These are phyloP conservation scores for Gentiana macrophylla DNA, from an alignment of 257 asterid genomes.

Conservation along the genomic window DNA sequence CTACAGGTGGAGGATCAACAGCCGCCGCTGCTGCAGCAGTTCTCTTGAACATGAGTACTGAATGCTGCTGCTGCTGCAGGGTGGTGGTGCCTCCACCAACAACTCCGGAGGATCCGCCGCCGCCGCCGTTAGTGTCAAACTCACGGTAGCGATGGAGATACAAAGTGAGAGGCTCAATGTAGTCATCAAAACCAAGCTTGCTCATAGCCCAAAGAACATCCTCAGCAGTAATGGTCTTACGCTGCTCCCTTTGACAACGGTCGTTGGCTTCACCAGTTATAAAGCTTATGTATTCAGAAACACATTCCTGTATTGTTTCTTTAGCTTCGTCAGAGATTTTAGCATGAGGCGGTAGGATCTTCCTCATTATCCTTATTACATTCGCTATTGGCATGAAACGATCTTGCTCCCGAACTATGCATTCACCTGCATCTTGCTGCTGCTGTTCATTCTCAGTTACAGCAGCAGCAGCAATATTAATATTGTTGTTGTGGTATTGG, in stretches of 20 bases:
- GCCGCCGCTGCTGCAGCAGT: no score
- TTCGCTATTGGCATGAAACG: slow-evolving; percentile 97
- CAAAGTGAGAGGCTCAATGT: slow-evolving; percentile 78
- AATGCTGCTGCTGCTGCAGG: no score
- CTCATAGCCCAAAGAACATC: slow-evolving; percentile 97
- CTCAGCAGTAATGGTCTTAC: slow-evolving; percentile 92
- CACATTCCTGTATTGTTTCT: slow-evolving; percentile 93
- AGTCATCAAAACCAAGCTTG: slow-evolving; percentile 82
- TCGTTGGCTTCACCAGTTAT: slow-evolving; percentile 93
- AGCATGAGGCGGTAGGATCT: slow-evolving; percentile 77
- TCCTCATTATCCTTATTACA: slow-evolving; percentile 84
- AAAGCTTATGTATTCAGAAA: slow-evolving; percentile 88
- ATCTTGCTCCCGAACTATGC: slow-evolving; percentile 87
- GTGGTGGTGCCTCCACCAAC: no score
- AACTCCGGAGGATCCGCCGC: slow-evolving; percentile 1
- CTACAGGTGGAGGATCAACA: no score
- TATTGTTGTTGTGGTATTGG: not conserved
- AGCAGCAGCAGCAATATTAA: not conserved
- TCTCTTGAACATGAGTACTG: no score
- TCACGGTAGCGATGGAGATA: slow-evolving; percentile 74
- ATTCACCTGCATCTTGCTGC: slow-evolving; percentile 20
- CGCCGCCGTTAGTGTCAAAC: slow-evolving; percentile 67
- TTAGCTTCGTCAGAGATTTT: slow-evolving; percentile 91
- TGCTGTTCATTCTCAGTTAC: slow-evolving; percentile 1
- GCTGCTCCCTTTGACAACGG: slow-evolving; percentile 85